These are phyloP conservation scores for Aquilaria malaccensis DNA, from an alignment of 345 rosid genomes.

Conservation along the genomic window DNA sequence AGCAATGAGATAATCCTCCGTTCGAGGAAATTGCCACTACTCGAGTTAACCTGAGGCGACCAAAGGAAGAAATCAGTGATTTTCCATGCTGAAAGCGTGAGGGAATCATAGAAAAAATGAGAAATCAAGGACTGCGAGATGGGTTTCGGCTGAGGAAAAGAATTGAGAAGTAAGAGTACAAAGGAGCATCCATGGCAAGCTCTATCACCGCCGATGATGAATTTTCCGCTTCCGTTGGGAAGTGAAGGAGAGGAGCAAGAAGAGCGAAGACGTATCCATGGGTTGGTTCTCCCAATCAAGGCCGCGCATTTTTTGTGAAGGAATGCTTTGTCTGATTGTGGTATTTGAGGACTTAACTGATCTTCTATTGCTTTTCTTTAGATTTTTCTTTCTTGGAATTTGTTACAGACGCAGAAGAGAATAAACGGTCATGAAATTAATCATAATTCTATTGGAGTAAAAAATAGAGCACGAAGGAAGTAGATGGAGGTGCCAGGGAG, in stretches of 20 bases:
- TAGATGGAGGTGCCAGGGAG: no score
- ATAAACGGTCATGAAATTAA: constrained; percentile 27
- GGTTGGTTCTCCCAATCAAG: constrained; percentile 94
- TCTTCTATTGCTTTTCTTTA: constrained; percentile 18
- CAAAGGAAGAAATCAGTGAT: constrained; percentile 66
- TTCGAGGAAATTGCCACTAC: constrained; percentile 87
- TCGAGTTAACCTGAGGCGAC: constrained; percentile 91
- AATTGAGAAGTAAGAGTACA: constrained; percentile 48
- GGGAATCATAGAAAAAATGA: constrained; percentile 56
- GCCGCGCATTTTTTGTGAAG: constrained; percentile 61
- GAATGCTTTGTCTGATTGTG: constrained; percentile 76
- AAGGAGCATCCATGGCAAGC: constrained; percentile 17
- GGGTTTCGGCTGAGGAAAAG: constrained; percentile 57
- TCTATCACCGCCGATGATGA: neutral
- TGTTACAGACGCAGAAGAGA: constrained; percentile 17
- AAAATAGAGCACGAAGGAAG: constrained; percentile 14
- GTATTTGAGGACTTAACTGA: constrained; percentile 47
- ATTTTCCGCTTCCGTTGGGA: constrained; percentile 15
- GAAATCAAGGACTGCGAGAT: constrained; percentile 51
- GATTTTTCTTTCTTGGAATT: constrained; percentile 8
- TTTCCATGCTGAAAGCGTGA: constrained; percentile 96
- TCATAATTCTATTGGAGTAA: constrained; percentile 11
- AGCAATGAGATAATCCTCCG: constrained; percentile 67
- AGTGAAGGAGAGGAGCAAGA: constrained; percentile 45
- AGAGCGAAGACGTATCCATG: constrained; percentile 65